Evolutionary conservation across 805 yeast genomes (phyloP).

Genomic region (Starmera dryadoides): DNA sequence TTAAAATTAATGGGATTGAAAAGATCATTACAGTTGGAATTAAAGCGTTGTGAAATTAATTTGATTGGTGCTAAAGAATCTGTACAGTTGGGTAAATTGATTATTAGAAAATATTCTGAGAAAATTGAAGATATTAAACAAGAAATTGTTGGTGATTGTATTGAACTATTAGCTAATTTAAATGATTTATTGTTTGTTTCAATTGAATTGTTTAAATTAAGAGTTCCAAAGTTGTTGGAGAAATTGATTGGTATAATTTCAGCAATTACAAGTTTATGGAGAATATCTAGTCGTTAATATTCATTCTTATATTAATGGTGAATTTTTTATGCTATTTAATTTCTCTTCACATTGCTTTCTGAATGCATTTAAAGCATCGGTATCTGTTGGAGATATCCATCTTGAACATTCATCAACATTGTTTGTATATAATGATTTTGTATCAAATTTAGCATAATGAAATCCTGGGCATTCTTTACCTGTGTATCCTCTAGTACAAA

Average conservation of each 20-base stretch:
- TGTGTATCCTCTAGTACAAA: constrained; percentile 42
- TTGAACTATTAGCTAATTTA: constrained; percentile 9
- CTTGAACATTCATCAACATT: constrained; percentile 27
- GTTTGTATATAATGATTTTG: constrained; percentile 25
- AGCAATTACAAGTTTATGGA: constrained; percentile 12
- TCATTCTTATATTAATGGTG: background rate
- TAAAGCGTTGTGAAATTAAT: constrained; percentile 4
- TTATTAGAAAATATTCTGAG: constrained; percentile 6
- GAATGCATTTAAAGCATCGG: constrained; percentile 16
- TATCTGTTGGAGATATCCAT: constrained; percentile 42
- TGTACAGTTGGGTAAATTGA: constrained; percentile 2
- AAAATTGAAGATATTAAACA: constrained; percentile 6
- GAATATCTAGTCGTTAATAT: constrained; percentile 6
- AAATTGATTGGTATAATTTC: constrained; percentile 8
- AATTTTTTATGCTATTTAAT: too few relatives aligned
- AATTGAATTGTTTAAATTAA: constrained; percentile 10
- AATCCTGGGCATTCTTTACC: constrained; percentile 41
- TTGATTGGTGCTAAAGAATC: background rate
- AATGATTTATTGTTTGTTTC: constrained; percentile 13
- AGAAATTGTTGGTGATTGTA: constrained; percentile 1
- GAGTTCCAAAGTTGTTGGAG: constrained; percentile 7
- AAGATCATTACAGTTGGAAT: constrained; percentile 2
- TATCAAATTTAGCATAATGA: constrained; percentile 42
- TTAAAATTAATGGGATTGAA: constrained; percentile 3
- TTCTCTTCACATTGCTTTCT: background rate